These are phyloP conservation scores for Colletotrichum gigasporum DNA, from an alignment of 2,329 filamentous ascomycete genomes.

Conservation along the genomic window DNA sequence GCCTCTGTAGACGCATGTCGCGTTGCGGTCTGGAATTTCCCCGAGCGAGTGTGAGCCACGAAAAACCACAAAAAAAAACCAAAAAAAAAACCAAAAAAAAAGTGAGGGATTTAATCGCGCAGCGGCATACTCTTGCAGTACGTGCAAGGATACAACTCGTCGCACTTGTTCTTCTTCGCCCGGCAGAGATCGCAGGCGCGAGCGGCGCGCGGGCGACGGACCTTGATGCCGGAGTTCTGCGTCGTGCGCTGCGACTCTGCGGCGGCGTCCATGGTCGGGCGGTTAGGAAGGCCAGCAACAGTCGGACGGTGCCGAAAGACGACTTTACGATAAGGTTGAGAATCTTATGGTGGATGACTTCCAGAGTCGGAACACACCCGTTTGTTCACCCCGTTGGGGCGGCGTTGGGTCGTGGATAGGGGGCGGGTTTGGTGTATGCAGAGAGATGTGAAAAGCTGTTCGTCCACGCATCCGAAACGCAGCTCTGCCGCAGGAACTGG, in stretches of 20 bases:
- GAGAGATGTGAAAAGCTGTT: conserved; percentile 12
- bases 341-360: conserved; percentile 1
- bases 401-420: not conserved
- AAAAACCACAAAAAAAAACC: not conserved
- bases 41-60: not conserved
- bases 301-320: too few relatives aligned
- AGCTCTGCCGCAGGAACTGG: conserved; percentile 15
- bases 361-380: conserved; percentile 8
- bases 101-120: not conserved
- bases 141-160: conserved; percentile 42
- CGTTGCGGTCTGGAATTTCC: conserved; percentile 29
- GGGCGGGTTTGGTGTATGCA: conserved; percentile 1
- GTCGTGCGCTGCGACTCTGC: conserved; percentile 21
- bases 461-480: conserved; percentile 21
- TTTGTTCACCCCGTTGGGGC: not conserved
- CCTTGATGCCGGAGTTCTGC: conserved; percentile 31
- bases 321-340: too few relatives aligned
- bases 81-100: not conserved
- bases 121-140: conserved; percentile 50
- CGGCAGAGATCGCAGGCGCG: conserved; percentile 25
- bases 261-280: conserved; percentile 2
- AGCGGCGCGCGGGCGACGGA: conserved; percentile 26
- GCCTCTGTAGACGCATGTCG: conserved; percentile 41
- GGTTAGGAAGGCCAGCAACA: not conserved
- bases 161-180: conserved; percentile 29